phyloP scores from a whole-genome alignment of 352 stramenopile genomes.

The Globisporangium uncinulatum region DNA sequence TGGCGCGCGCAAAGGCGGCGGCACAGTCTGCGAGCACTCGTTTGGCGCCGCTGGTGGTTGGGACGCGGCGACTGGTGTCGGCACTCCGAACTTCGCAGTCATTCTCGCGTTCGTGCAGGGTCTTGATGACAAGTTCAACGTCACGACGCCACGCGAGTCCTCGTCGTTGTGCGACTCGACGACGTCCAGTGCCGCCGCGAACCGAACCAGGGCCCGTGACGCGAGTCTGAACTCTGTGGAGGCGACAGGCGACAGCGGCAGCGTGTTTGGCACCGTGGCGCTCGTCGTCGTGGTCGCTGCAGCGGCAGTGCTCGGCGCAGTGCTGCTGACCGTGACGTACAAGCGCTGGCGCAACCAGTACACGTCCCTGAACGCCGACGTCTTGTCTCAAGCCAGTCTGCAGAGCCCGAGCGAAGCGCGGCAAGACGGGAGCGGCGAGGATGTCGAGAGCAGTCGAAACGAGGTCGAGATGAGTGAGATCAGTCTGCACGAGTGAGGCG shows the following conservation, averaged over 20 bases:
- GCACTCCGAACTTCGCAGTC: conserved; percentile 76
- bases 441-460: conserved; percentile 7
- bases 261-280: conserved; percentile 27
- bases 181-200: neutral
- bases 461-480: conserved; percentile 47
- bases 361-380: conserved; percentile 30
- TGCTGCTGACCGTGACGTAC: conserved; percentile 29
- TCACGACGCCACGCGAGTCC: conserved; percentile 14
- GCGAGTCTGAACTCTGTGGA: conserved; percentile 1
- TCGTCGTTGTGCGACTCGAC: conserved; percentile 4
- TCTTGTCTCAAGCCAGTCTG: neutral
- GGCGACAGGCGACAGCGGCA: conserved; percentile 9
- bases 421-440: conserved; percentile 2
- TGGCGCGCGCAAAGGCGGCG: conserved; percentile 37
- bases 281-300: conserved; percentile 25
- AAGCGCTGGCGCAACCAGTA: conserved; percentile 62
- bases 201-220: neutral
- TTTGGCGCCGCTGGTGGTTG: conserved; percentile 83
- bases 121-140: conserved; percentile 51
- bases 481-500: conserved; percentile 30
- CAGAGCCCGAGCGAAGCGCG: conserved; percentile 17
- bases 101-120: conserved; percentile 49
- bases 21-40: conserved; percentile 54
- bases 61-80: conserved; percentile 85
- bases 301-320: conserved; percentile 22